Base-by-base conservation (phyloP, 2,329 filamentous ascomycete genomes). In the Aspergillus tanneri region DNA sequence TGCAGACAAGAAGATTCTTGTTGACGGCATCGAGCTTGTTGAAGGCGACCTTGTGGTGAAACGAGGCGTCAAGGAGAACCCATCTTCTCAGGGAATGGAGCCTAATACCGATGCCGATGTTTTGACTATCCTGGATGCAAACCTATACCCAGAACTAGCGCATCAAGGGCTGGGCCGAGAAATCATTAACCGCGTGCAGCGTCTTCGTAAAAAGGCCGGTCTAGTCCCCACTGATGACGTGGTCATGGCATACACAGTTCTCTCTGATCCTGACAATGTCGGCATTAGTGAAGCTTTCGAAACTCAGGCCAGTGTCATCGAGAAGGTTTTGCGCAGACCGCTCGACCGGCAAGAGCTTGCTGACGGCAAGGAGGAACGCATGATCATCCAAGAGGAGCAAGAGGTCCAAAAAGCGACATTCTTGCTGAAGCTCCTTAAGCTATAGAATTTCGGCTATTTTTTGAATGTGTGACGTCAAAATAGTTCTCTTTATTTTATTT, bases 161-260 rank as follows among this genome's bases (percentile, higher is more conserved):
- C 83, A 91, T 56, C 91, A 97, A 70, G 93, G 91, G 46, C 72
- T 99, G 45, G 92, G 88, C 1, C 82, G 93, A 61, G 93, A 97
- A 71, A 86, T 99, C 56, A 87, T 99, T 75, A 87, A 95, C 69
- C 85, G 92, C 32, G 87, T 99, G 18, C 93, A 99, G 73, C 83
- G 88, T 58, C 77, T 97, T 54, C 85, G 93, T 57, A 99, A 99
- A 82, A 93, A 93, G 76, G 91, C 91, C 6, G 90, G 90, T 0
- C 77, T 99, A 43, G 83, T 91, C 55, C 84, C 90, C 1, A 97
- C 92, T 0, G 93, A 99, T 64, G 93, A 97, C 64, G 85, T 99
- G 54, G 88, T 87, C 73, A 96, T 99, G 88, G 88, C 95, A 69
- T 97, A 96, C 73, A 79, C 79, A 49, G 83, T 97, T 4, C 73